Evolutionary conservation across 768 basidiomycete species (phyloP), one percentile per base, ranked within the genome.

Genomic region (Clitopilus passeckerianus): DNA sequence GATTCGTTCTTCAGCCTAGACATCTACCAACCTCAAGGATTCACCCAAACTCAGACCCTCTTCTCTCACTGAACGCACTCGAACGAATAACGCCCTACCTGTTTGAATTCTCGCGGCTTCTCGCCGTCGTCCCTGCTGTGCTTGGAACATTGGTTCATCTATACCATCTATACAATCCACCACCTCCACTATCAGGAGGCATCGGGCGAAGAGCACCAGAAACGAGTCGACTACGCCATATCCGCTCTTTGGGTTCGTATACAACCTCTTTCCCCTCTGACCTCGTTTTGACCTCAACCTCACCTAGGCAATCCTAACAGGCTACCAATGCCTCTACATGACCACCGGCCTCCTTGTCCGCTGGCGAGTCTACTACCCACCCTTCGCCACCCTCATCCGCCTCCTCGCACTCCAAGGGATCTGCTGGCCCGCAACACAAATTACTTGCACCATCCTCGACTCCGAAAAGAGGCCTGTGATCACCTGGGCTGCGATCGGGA

Each of bases 351-450:
- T 98, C 0, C 82, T 95, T 23, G 84, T 85, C 30, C 86, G 96
- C 53, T 98, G 96, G 96, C 81, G 87, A 20, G 80, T 90, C 0
- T 96, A 97, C 74, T 98, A 98, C 70, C 83, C 91, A 0, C 88
- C 93, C 0, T 77, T 92, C 24, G 84, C 95, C 4, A 93, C 95
- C 1, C 84, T 98, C 62, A 90, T 97, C 66, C 89, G 96, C 15
- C 86, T 98, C 4, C 80, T 98, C 58, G 95, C 93, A 0, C 78
- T 98, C 0, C 96, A 98, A 69, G 91, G 92, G 16, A 95, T 98
- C 60, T 98, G 95, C 74, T 98, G 95, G 95, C 93, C 93, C 1
- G 88, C 92, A 3, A 97, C 95, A 5, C 90, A 93, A 64, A 72
- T 93, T 37, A 95, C 93, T 1, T 84, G 96, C 33, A 82, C 78